Conservation (phyloP, 2,329 filamentous ascomycete species). For the Pseudogymnoascus pannorum region DNA sequence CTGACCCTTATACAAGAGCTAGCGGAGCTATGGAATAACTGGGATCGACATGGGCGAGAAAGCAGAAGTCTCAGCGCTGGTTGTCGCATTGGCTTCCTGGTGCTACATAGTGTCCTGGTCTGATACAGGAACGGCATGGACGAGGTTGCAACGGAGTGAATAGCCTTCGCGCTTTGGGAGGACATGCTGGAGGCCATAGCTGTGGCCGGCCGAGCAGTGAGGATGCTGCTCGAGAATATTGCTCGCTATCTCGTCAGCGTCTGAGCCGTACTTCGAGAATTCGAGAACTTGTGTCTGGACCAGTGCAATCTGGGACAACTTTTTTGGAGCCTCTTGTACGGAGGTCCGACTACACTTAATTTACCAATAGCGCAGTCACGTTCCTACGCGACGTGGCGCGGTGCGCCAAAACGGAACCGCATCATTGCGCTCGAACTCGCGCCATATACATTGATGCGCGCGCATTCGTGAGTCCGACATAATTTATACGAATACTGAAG, state of each 20-base stretch:
- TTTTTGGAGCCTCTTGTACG: conserved; percentile 7
- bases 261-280: background rate
- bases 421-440: background rate
- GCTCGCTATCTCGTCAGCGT: background rate
- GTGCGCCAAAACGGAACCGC: background rate
- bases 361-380: background rate
- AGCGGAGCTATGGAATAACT: background rate
- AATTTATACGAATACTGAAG: background rate
- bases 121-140: conserved; percentile 65
- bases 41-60: background rate
- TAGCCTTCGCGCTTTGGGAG: conserved; percentile 11
- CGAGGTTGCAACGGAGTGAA: conserved; percentile 36
- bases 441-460: background rate
- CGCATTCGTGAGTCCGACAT: background rate
- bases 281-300: background rate
- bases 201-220: background rate
- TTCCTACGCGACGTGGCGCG: conserved; percentile 5
- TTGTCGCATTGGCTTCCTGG: background rate
- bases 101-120: conserved; percentile 50
- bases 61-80: background rate
- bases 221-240: background rate
- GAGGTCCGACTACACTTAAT: background rate
- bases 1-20: background rate
- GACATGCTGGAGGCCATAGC: conserved; percentile 13
- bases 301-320: background rate